Evolutionary conservation across 73 alveolate genomes (phyloP).

Genomic region (Paramecium bursaria): DNA sequence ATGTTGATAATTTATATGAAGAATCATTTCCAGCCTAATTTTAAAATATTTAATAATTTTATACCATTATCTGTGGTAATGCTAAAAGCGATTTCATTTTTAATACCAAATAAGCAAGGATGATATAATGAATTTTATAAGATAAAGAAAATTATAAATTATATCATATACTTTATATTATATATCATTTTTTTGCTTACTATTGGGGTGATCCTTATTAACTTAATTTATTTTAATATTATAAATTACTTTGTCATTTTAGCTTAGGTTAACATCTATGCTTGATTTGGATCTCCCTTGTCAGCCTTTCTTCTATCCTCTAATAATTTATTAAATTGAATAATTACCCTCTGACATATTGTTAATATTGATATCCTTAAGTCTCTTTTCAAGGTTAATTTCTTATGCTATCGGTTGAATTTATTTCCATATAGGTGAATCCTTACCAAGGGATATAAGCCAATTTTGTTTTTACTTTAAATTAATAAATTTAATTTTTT

Average conservation of each 20-base stretch:
- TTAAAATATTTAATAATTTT: too few species aligned
- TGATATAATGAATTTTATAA: too few species aligned
- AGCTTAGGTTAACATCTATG: constrained; percentile 32
- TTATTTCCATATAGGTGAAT: constrained; percentile 50
- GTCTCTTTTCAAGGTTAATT: constrained; percentile 54
- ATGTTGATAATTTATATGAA: too few species aligned
- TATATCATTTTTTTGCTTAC: too few species aligned
- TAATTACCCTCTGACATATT: constrained; percentile 27
- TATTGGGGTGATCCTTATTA: too few species aligned
- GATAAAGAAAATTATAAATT: too few species aligned
- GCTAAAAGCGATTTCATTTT: too few species aligned
- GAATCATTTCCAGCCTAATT: too few species aligned
- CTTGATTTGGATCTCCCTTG: constrained; percentile 50
- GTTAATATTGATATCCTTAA: neutral
- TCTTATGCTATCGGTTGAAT: constrained; percentile 23
- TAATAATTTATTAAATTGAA: neutral
- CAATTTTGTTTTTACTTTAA: constrained; percentile 59
- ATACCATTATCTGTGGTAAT: too few species aligned
- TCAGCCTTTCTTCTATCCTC: constrained; percentile 36
- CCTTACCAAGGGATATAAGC: constrained; percentile 35
- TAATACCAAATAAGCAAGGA: too few species aligned
- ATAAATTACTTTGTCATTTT: constrained; percentile 20
- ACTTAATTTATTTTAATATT: too few species aligned
- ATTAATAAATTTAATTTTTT: neutral
- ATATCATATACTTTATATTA: too few species aligned